Base-by-base conservation (phyloP, 1,139 yeast species). In the Sugiyamaella grinbergsii region DNA sequence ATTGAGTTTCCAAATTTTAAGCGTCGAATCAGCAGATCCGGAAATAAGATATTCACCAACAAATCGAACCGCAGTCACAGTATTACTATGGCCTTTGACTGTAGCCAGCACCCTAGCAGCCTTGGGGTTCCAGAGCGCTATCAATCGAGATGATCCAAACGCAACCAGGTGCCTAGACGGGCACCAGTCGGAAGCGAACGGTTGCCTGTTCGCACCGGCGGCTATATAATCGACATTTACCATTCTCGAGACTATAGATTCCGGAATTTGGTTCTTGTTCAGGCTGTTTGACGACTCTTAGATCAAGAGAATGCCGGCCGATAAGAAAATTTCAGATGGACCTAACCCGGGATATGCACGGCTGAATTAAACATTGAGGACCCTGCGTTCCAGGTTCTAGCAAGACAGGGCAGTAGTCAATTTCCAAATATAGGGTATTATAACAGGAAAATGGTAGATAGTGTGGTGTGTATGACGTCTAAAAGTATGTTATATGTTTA, bases 51-150 rank as follows among this genome's bases (percentile, higher is more conserved):
- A 67, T 0, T 74, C 69, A 0, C 78, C 65, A 19, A 63, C 37
- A 52, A 62, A 69, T 34, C 60, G 58, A 24, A 69, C 67, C 3
- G 66, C 67, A 1, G 69, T 67, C 24, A 69, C 70, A 6, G 55
- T 50, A 24, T 57, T 60, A 1, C 44, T 45, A 51, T 69, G 72
- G 10, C 71, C 72, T 47, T 62, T 65, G 38, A 68, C 47, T 7
- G 67, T 55, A 8, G 50, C 47, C 7, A 49, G 47, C n/a, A 66
- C 57, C 26, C 59, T 59, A 5, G 46, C 43, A 13, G 29, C 22
- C 84, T 79, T 37, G 81, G 93, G 88, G 29, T 76, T 70, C 94
- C 95, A 88, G 38, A 89, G 66, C 0, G 94, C 94, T 42, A 90
- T 71, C n/a, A 80, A 77, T 47, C 74, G 76, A 1, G 82, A 82